Evolutionary conservation across 768 basidiomycete species (phyloP).

Genomic region (Boletus coccyginus): DNA sequence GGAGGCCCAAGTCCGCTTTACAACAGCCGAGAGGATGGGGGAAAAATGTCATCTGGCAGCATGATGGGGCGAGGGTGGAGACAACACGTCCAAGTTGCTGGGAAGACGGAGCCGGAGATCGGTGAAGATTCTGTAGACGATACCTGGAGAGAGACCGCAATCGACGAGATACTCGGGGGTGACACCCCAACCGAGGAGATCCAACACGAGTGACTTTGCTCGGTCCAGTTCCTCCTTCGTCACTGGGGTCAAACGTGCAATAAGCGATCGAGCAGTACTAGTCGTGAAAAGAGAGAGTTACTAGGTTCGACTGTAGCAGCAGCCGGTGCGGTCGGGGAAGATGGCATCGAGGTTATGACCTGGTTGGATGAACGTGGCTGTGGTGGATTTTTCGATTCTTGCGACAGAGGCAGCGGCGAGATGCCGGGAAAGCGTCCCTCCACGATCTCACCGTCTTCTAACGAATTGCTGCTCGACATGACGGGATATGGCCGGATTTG

Average conservation of each 20-base stretch:
- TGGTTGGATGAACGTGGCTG: neutral
- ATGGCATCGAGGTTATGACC: neutral
- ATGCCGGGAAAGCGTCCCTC: constrained; percentile 7
- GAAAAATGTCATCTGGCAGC: neutral
- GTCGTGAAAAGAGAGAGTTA: neutral
- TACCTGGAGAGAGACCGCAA: constrained; percentile 40
- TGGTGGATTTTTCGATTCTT: neutral
- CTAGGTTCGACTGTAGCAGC: constrained; percentile 1
- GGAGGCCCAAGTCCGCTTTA: neutral
- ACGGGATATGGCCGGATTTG: neutral
- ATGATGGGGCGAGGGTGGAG: neutral
- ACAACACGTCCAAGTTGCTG: constrained; percentile 1
- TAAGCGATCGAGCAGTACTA: neutral
- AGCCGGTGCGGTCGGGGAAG: neutral
- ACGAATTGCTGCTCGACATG: neutral
- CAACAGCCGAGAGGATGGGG: neutral
- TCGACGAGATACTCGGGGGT: constrained; percentile 46
- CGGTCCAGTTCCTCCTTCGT: constrained; percentile 40
- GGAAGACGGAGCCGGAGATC: constrained; percentile 42
- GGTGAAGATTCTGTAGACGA: constrained; percentile 40
- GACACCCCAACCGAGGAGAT: constrained; percentile 56
- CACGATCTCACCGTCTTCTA: constrained; percentile 25
- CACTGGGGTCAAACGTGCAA: constrained; percentile 28
- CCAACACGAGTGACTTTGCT: constrained; percentile 48
- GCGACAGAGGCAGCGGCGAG: neutral